Evolutionary conservation across 2,329 filamentous ascomycete species (phyloP), one percentile per base, ranked within the genome.

Genomic region (Diaporthe velutina): DNA sequence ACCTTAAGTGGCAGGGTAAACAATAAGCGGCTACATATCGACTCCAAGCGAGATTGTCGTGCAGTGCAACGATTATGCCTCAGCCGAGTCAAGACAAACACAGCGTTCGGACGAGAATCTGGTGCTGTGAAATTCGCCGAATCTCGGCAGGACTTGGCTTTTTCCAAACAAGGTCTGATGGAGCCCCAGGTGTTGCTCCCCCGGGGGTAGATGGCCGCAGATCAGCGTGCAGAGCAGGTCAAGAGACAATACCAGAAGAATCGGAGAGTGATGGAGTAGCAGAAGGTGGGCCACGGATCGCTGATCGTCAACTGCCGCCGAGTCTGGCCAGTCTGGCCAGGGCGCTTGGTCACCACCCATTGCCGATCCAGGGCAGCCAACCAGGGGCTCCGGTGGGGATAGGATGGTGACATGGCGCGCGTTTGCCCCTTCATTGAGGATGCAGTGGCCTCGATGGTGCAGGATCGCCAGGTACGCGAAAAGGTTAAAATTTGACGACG

Each of bases 61-160:
- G 40, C 28, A 40, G 33, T 25, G 58, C 60, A 64, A 25, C 58
- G 38, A 42, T 28, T 42, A 40, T 61, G 58, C 58, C 60, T 64
- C 25, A 30, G 17, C 15, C 60, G 60, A 64, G 60, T 48, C 60
- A 64, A 64, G 64, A 33, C 33, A 38, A 25, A 25, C 30, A 25
- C 30, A 52, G 7, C 45, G 8, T 52, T 40, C 22, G 22, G 48
- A 9, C 45, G 22, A 67, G 28, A 19, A 6, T 38, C 45, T 67
- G 61, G 61, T 67, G n/a, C 64, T 10, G 64, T 19, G 45, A 54
- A 52, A 67, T 67, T 67, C 61, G 45, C 61, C 45, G 64, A 67
- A 67, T 67, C 30, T 67, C 64, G 64, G 64, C 45, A 67, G 22
- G 64, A 67, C 64, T 67, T 67, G 64, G 64, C 61, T 38, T 52